Conservation (phyloP, 169 alveolate species). For the Cryptosporidium felis region DNA sequence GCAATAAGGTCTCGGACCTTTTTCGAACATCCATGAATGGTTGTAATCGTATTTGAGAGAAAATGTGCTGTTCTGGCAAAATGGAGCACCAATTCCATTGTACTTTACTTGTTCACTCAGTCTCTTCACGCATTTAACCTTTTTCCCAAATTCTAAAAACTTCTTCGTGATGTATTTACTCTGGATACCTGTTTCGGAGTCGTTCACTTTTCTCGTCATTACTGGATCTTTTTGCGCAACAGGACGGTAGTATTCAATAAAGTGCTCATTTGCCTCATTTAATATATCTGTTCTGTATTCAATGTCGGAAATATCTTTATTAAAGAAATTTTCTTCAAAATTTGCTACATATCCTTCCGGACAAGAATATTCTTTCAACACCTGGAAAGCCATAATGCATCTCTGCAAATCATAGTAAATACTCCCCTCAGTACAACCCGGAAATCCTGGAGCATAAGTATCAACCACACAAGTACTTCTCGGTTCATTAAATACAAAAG, state of each 20-base stretch:
- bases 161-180: constrained; percentile 17
- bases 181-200: constrained; percentile 30
- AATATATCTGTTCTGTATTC: constrained; percentile 1
- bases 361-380: constrained; percentile 35
- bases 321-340: not conserved
- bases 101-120: not conserved
- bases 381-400: constrained; percentile 60
- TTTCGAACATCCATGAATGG: constrained; percentile 46
- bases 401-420: constrained; percentile 23
- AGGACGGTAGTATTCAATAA: not conserved
- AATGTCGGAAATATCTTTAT: constrained; percentile 14
- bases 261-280: constrained; percentile 7
- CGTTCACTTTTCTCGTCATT: constrained; percentile 23
- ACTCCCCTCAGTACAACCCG: constrained; percentile 55
- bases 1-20: constrained; percentile 45
- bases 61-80: constrained; percentile 21
- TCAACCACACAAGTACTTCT: constrained; percentile 33
- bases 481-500: constrained; percentile 36
- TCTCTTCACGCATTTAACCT: not conserved
- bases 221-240: not conserved
- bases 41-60: constrained; percentile 18
- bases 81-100: constrained; percentile 45
- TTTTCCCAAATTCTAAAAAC: not conserved
- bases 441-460: constrained; percentile 60
- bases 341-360: constrained; percentile 48